These are phyloP conservation scores for Obelidium mucronatum DNA, from an alignment of 192 early-diverging fungal species.

Conservation along the genomic window DNA sequence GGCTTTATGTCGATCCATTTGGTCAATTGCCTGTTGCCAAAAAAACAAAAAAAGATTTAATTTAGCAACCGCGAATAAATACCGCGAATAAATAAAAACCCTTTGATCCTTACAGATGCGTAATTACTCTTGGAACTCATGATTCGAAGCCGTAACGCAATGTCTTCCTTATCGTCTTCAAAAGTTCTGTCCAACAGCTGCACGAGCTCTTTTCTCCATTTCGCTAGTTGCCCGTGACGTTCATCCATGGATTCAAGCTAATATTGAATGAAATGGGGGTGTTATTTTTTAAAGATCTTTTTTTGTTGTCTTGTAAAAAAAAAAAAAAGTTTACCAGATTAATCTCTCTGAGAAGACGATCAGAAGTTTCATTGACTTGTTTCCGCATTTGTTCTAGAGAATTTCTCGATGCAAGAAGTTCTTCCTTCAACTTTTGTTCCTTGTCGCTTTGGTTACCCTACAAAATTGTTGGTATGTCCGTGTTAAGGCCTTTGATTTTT, in stretches of 20 bases:
- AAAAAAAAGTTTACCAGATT: neutral
- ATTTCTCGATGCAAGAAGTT: slow-evolving; percentile 14
- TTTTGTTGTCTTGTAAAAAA: too few relatives aligned
- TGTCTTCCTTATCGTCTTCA: slow-evolving; percentile 41
- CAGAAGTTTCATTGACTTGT: slow-evolving; percentile 31
- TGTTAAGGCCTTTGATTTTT: neutral
- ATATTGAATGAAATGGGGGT: neutral
- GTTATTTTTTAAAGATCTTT: too few relatives aligned
- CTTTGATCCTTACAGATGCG: too few relatives aligned
- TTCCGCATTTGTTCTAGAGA: slow-evolving; percentile 24
- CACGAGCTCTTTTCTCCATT: slow-evolving; percentile 25
- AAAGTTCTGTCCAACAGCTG: slow-evolving; percentile 38
- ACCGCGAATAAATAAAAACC: neutral
- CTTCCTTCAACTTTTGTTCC: slow-evolving; percentile 16
- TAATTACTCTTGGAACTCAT: slow-evolving; percentile 33
- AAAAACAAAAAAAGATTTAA: neutral
- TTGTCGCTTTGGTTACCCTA: slow-evolving; percentile 22
- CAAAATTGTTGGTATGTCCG: neutral
- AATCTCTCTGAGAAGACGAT: slow-evolving; percentile 24
- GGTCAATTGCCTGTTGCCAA: slow-evolving; percentile 24
- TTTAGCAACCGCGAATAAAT: neutral
- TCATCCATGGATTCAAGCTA: slow-evolving; percentile 40
- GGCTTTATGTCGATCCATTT: slow-evolving; percentile 39
- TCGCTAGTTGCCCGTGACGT: slow-evolving; percentile 19
- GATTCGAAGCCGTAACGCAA: slow-evolving; percentile 31